A percentile compares a stretch with the other conserved stretches of the same genome.
phyloP scores from a whole-genome alignment of 192 early-diverging fungal species.

The Rhizophagus sp. region DNA sequence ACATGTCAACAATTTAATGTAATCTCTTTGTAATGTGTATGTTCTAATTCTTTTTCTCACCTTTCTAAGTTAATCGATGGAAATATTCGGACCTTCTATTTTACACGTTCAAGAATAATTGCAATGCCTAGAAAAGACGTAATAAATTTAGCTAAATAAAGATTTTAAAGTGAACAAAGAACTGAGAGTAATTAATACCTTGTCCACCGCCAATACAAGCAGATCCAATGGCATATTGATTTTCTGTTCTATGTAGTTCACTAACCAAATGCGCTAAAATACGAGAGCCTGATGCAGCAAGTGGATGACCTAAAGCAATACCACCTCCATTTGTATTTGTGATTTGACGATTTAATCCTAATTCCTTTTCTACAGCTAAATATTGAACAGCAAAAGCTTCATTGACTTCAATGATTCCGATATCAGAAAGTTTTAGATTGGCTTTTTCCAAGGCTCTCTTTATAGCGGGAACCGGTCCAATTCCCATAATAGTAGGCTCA shows the following conservation, averaged over 20 bases:
- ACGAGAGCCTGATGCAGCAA: slow-evolving; percentile 94
- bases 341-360: slow-evolving; percentile 76
- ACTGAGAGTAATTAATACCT: slow-evolving; percentile 40
- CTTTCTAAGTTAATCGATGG: background rate
- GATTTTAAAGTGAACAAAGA: slow-evolving; percentile 25
- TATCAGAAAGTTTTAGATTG: slow-evolving; percentile 75
- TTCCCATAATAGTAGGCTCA: slow-evolving; percentile 94
- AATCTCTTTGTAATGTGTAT: too few species aligned
- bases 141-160: background rate
- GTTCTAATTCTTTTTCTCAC: too few species aligned
- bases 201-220: slow-evolving; percentile 95
- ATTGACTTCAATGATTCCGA: slow-evolving; percentile 94
- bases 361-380: slow-evolving; percentile 85
- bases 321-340: slow-evolving; percentile 89
- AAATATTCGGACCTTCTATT: background rate
- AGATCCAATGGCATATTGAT: slow-evolving; percentile 88
- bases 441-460: slow-evolving; percentile 80
- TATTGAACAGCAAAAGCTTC: slow-evolving; percentile 98
- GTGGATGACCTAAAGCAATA: slow-evolving; percentile 92
- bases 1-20: too few species aligned
- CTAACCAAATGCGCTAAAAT: slow-evolving; percentile 88
- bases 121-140: slow-evolving; percentile 36
- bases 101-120: slow-evolving; percentile 41
- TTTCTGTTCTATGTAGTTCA: slow-evolving; percentile 77
- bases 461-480: slow-evolving; percentile 94